Base-by-base conservation (phyloP, 176 grass and related monocot genomes). In the Aegilops umbellulata region DNA sequence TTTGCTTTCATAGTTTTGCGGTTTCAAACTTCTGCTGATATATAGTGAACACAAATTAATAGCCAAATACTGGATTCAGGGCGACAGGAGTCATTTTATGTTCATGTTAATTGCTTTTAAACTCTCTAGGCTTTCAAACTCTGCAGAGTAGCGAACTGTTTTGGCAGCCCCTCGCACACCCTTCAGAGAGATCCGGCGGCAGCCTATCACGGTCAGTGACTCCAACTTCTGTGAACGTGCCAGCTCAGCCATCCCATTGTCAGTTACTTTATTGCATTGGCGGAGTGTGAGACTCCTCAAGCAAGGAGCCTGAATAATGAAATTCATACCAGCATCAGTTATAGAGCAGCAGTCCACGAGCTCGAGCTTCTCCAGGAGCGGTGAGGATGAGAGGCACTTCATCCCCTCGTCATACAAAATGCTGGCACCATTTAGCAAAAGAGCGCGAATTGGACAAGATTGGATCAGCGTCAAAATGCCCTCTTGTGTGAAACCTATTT, bases 281-380 rank as follows among this genome's bases (percentile, higher is more conserved):
- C 77, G 60, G 47, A 92, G 92, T 24, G 19, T 87, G 24, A 97
- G 92, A 41, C 46, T 84, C 44, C 47, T 88, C 83, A 94, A 90
- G 71, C 15, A 41, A 4, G 77, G 85, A 19, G 61, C 57, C 36
- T 24, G 12, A 0, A 27, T 14, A 1, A 90, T 73, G 61, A 82
- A 85, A 75, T 61, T 22, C 51, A 97, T 66, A 51, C 94, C 92
- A 22, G 17, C 65, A 85, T 92, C 90, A 57, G 75, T 76, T 44
- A 94, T 79, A 53, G 61, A 19, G 12, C 77, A 12, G 34, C 92
- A 88, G 32, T 86, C 87, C 60, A 82, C 76, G 35, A 97, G 88
- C 84, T 97, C 77, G 0, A 97, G 72, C 20, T 41, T 82, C 86
- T 94, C 83, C 35, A 97, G 58, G 57, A 53, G 83, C 9, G 46